Evolutionary conservation across 2,329 filamentous ascomycete genomes (phyloP), one percentile per base, ranked within the genome.

Genomic region (Epichloe typhina): DNA sequence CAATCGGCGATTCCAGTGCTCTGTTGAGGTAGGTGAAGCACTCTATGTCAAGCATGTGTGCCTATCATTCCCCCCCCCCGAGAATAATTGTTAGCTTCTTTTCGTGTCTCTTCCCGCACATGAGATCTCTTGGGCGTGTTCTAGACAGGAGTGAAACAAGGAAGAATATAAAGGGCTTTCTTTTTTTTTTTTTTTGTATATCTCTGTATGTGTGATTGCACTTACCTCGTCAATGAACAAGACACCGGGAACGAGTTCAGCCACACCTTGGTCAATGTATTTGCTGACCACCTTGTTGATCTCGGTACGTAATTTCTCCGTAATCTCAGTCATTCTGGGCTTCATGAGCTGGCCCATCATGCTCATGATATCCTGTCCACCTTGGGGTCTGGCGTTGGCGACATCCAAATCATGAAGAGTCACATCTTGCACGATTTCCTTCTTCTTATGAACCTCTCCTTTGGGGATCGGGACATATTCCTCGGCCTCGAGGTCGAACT

Each of bases 321-420:
- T 98, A 63, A 98, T 97, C 68, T 98, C 93, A 5, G 93, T 98
- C 83, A 96, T 96, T 75, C 94, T 94, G 55, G 93, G 93, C 78
- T 97, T 97, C 89, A 97, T 96, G 63, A 98, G 73, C 70, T 98
- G 93, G 61, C 93, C 93, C 91, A 98, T 97, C 93, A 98, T 97
- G 73, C 90, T 96, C 90, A 98, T 97, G 58, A 98, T 95, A 68
- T 98, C 93, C 74, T 98, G 93, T 43, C 93, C 93, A 49, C 93
- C 93, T 72, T 97, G 89, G 4, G 93, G 93, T 61, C 91, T 77
- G 13, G 93, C 86, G 63, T 98, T 98, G 57, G 93, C 93, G 55
- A 97, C 85, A 64, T 98, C 93, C 51, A 98, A 75, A 64, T 98
- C 93, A 68, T 98, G 93, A 56, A 98, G 77, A 44, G 93, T 96